These are phyloP conservation scores for Dentipellis fragilis DNA, from an alignment of 768 basidiomycete genomes.

Conservation along the genomic window DNA sequence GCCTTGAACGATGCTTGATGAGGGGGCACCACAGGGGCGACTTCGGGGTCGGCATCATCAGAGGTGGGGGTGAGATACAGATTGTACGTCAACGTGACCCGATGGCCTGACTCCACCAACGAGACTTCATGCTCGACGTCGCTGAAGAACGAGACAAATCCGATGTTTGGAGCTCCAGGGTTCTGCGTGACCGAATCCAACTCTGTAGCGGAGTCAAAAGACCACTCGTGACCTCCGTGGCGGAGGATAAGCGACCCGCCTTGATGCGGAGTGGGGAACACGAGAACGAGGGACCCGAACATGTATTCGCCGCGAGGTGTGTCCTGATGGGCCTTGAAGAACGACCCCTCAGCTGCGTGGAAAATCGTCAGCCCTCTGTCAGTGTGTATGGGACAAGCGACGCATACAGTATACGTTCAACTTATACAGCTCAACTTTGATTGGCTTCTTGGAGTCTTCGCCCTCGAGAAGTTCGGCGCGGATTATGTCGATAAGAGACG, in stretches of 20 bases:
- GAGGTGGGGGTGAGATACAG: slow-evolving; percentile 15
- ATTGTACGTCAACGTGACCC: slow-evolving; percentile 34
- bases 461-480: slow-evolving; percentile 3
- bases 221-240: slow-evolving; percentile 20
- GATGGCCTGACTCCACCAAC: slow-evolving; percentile 25
- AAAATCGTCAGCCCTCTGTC: neutral
- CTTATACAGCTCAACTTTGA: slow-evolving; percentile 1
- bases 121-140: slow-evolving; percentile 33
- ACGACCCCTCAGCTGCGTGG: slow-evolving; percentile 17
- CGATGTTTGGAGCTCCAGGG: slow-evolving; percentile 1
- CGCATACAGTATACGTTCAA: slow-evolving; percentile 4
- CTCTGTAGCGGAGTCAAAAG: slow-evolving; percentile 1
- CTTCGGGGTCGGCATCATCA: neutral
- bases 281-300: slow-evolving; percentile 14
- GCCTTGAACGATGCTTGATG: neutral
- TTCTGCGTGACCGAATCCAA: neutral
- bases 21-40: neutral
- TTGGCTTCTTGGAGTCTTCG: neutral
- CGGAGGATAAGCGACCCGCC: slow-evolving; percentile 27
- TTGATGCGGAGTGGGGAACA: slow-evolving; percentile 10
- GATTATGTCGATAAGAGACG: neutral
- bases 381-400: neutral
- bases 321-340: slow-evolving; percentile 37
- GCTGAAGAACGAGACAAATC: slow-evolving; percentile 25
- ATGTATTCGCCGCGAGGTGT: slow-evolving; percentile 35